Base-by-base conservation (phyloP, 139 green algal genomes). In the Zygnema cylindricum region DNA sequence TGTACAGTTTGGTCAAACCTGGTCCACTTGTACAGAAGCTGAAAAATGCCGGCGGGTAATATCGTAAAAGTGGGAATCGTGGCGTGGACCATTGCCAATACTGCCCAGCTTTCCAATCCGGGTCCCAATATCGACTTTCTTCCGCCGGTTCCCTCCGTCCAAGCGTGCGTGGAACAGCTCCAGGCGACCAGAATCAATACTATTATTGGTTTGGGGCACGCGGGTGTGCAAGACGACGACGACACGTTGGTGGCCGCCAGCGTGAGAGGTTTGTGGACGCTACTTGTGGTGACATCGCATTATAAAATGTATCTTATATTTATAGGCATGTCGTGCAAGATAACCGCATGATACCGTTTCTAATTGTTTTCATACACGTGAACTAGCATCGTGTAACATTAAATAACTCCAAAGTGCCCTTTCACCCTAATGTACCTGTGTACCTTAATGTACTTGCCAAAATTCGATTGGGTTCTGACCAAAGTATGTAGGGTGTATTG, bases 201-300 rank as follows among this genome's bases (percentile, higher is more conserved):
- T 84, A 84, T 92, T 40, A 90, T 92, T 55, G 89, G 76, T 21
- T 75, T 92, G 7, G 77, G 73, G 1, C 89, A 92, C 81, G 77
- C 57, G 35, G 89, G 89, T 54, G 21, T 91, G 23, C 36, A 88
- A 54, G 42, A 86, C 40, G 88, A 84, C 3, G 21, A 42, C 0
- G 38, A 69, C 25, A 21, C 43, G 0, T 81, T 77, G 41, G 79
- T 86, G 36, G 79, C 79, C 32, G 21, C 71, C 11, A 36, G 32
- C 3, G 79, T 86, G 2, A 41, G 54, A 76, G 79, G 79, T 86
- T 16, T n/a, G 79, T 39, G 16, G 2, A 25, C 16, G 49, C 49
- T 63, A 16, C 49, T 63, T 16, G 49, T n/a, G n/a, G n/a, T n/a
- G n/a, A n/a, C n/a, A n/a, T n/a, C n/a, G n/a, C n/a, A n/a, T n/a